Percentiles rank a stretch among this genome's conserved stretches.
Conservation (phyloP, 257 asterid genomes). For the Orobanche coerulescens region DNA sequence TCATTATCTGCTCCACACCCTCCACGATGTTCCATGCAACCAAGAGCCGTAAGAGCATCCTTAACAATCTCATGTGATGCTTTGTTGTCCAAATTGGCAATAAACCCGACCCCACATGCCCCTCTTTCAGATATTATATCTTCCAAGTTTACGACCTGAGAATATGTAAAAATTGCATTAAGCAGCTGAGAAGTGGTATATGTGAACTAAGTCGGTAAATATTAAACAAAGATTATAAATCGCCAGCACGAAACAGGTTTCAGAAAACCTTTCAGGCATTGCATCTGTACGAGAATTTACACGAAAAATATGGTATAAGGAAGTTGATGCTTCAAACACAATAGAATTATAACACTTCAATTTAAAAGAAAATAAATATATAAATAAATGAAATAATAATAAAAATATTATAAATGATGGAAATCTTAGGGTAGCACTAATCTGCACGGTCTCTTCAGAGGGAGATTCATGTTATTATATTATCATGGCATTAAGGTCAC, state of each 20-base stretch:
- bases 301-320: neutral
- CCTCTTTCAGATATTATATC: constrained; percentile 88
- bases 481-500: too few species aligned
- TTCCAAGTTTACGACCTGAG: constrained; percentile 80
- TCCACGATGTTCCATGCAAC: constrained; percentile 99
- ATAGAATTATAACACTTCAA: neutral
- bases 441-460: too few species aligned
- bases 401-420: too few species aligned
- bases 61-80: constrained; percentile 65
- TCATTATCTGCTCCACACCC: constrained; percentile 99
- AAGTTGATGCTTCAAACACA: neutral
- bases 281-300: neutral
- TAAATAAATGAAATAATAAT: too few species aligned
- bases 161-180: constrained; percentile 13
- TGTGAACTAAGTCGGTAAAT: constrained; percentile 1
- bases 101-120: constrained; percentile 97
- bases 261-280: neutral
- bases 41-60: constrained; percentile 96
- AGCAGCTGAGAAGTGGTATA: neutral
- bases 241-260: constrained; percentile 6
- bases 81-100: constrained; percentile 84
- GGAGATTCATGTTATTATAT: too few species aligned
- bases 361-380: too few species aligned
- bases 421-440: too few species aligned
- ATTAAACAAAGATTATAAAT: neutral